These are phyloP conservation scores for Podospora fimiseda DNA, from an alignment of 495 filamentous ascomycete species.

Conservation along the genomic window DNA sequence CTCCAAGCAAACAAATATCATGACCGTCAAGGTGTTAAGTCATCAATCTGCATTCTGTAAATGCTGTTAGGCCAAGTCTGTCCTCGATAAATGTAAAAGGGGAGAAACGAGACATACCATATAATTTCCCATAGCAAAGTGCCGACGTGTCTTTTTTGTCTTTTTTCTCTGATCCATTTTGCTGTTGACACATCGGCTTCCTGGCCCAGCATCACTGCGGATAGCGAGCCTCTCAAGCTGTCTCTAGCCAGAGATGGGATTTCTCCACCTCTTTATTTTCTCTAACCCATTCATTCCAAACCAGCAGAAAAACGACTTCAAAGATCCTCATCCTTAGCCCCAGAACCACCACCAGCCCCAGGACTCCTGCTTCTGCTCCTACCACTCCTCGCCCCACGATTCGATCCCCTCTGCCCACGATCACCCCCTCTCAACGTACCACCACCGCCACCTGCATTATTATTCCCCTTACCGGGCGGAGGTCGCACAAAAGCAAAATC, in stretches of 20 bases:
- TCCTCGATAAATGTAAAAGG: too few relatives aligned
- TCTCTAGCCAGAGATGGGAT: too few relatives aligned
- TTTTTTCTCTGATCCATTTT: too few relatives aligned
- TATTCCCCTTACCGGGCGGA: conserved; percentile 60
- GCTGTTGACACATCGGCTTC: neutral
- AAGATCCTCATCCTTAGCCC: neutral
- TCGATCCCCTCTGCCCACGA: conserved; percentile 31
- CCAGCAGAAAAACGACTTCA: too few relatives aligned
- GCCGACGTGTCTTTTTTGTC: neutral
- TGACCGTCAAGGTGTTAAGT: too few relatives aligned
- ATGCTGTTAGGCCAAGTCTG: too few relatives aligned
- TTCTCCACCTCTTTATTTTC: neutral
- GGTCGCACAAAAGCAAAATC: conserved; percentile 98
- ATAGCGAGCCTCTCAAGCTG: too few relatives aligned
- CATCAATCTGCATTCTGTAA: too few relatives aligned
- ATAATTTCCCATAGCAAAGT: neutral
- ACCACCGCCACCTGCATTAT: too few relatives aligned
- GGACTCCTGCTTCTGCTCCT: conserved; percentile 39
- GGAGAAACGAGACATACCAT: too few relatives aligned
- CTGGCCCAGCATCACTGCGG: too few relatives aligned
- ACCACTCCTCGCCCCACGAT: conserved; percentile 38
- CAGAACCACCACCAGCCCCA: conserved; percentile 13
- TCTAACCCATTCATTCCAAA: neutral
- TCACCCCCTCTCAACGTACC: conserved; percentile 43
- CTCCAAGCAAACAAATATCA: too few relatives aligned